These are phyloP conservation scores for Psophocarpus tetragonolobus DNA, from an alignment of 306 rosid genomes.

Conservation along the genomic window DNA sequence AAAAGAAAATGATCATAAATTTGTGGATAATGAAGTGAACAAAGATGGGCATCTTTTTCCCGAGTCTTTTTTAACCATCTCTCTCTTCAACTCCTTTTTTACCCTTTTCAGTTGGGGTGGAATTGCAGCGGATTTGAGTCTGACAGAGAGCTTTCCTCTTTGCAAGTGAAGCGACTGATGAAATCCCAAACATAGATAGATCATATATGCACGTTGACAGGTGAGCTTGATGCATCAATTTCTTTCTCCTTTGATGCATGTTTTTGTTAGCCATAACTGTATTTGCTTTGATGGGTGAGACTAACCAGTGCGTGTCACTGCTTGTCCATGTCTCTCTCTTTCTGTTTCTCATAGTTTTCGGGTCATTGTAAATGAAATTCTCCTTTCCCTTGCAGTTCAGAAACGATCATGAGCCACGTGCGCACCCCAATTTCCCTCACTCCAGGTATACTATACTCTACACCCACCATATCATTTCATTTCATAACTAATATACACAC, in stretches of 20 bases:
- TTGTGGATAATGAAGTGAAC: slow-evolving; percentile 74
- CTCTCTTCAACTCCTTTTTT: slow-evolving; percentile 44
- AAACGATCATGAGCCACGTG: slow-evolving; percentile 86
- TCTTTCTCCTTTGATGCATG: slow-evolving; percentile 29
- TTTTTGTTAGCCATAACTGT: slow-evolving; percentile 41
- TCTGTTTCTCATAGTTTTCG: slow-evolving; percentile 38
- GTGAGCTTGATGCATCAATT: slow-evolving; percentile 44
- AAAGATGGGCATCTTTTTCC: slow-evolving; percentile 85
- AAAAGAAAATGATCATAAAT: slow-evolving; percentile 21
- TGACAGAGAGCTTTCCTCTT: slow-evolving; percentile 66
- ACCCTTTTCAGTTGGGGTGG: slow-evolving; percentile 55
- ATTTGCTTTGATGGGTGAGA: slow-evolving; percentile 35
- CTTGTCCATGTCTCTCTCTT: slow-evolving; percentile 19
- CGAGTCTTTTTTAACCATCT: slow-evolving; percentile 53
- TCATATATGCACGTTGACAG: slow-evolving; percentile 33
- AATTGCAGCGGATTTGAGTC: slow-evolving; percentile 84
- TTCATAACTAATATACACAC: slow-evolving; percentile 15
- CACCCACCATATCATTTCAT: slow-evolving; percentile 21
- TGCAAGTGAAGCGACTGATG: slow-evolving; percentile 41
- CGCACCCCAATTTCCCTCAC: slow-evolving; percentile 61
- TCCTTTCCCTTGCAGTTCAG: slow-evolving; percentile 49
- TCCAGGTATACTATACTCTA: slow-evolving; percentile 53
- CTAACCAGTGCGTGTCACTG: slow-evolving; percentile 14
- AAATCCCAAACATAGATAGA: slow-evolving; percentile 42
- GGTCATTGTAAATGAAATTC: slow-evolving; percentile 50